Conservation (phyloP, 371 early-diverging fungal genomes). For the Mucor piriformis region DNA sequence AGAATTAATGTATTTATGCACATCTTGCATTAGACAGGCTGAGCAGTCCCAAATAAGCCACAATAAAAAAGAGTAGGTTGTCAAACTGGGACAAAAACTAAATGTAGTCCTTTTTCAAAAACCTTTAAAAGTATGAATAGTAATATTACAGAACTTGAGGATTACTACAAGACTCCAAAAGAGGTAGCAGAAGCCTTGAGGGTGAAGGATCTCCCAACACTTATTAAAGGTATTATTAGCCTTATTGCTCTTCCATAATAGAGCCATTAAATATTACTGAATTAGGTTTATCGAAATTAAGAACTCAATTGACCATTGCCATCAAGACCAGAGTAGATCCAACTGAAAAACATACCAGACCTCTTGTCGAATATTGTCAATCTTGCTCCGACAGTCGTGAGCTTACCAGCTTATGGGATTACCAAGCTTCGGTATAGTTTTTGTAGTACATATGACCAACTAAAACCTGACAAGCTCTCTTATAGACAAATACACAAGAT, state of each 20-base stretch:
- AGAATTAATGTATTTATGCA: slow-evolving; percentile 2
- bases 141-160: slow-evolving; percentile 20
- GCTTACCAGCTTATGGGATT: slow-evolving; percentile 49
- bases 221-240: slow-evolving; percentile 20
- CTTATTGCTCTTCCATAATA: not conserved
- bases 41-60: no score
- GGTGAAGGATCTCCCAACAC: slow-evolving; percentile 29
- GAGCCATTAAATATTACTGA: no score
- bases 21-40: not conserved
- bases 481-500: slow-evolving; percentile 41
- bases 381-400: slow-evolving; percentile 37
- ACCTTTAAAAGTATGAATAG: not conserved
- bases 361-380: slow-evolving; percentile 53
- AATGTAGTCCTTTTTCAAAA: no score
- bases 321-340: slow-evolving; percentile 46
- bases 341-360: slow-evolving; percentile 40
- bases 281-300: slow-evolving; percentile 28
- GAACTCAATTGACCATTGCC: slow-evolving; percentile 37
- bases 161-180: slow-evolving; percentile 33
- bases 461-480: not conserved
- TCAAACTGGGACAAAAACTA: no score
- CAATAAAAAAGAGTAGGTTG: no score
- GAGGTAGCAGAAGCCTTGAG: slow-evolving; percentile 30
- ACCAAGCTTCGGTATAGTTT: slow-evolving; percentile 38
- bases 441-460: not conserved